A percentile compares a stretch with the other conserved stretches of the same genome.
Conservation (phyloP, 2,329 filamentous ascomycete genomes). For the Fusarium hostae region DNA sequence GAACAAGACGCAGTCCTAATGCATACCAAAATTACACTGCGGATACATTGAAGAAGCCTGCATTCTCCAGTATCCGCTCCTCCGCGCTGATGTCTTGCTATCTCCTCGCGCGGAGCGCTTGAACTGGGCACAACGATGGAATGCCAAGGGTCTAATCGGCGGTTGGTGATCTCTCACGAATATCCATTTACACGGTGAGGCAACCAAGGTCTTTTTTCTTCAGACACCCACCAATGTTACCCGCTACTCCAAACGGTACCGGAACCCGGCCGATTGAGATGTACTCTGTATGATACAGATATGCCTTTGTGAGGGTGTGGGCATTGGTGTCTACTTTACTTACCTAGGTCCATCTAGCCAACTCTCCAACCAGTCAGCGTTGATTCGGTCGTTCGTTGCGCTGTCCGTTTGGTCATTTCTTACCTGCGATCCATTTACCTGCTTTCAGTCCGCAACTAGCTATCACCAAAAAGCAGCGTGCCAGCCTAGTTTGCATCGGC, state of each 20-base stretch:
- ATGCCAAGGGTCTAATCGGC: constrained; percentile 19
- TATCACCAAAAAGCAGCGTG: constrained; percentile 41
- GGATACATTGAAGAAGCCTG: constrained; percentile 30
- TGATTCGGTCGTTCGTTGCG: constrained; percentile 34
- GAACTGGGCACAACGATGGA: constrained; percentile 12
- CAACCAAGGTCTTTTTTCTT: constrained; percentile 22
- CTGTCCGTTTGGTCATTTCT: constrained; percentile 38
- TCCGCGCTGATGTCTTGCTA: constrained; percentile 10
- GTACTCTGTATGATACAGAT: constrained; percentile 29
- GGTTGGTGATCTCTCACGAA: constrained; percentile 25
- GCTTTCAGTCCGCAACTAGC: constrained; percentile 21
- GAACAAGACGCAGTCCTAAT: constrained; percentile 33
- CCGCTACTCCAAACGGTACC: constrained; percentile 38
- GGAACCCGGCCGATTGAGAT: constrained; percentile 43
- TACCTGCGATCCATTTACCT: constrained; percentile 34
- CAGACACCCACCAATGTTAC: constrained; percentile 28
- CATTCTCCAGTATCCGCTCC: constrained; percentile 22
- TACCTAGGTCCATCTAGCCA: constrained; percentile 40
- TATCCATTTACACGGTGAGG: constrained; percentile 38
- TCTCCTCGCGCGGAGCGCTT: constrained; percentile 14
- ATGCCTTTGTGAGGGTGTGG: constrained; percentile 40
- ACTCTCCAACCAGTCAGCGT: constrained; percentile 38
- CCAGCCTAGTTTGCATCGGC: constrained; percentile 33
- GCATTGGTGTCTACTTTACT: constrained; percentile 40
- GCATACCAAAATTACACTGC: constrained; percentile 34